Conservation (phyloP, 352 stramenopile species). For the Globisporangium echinulatum region DNA sequence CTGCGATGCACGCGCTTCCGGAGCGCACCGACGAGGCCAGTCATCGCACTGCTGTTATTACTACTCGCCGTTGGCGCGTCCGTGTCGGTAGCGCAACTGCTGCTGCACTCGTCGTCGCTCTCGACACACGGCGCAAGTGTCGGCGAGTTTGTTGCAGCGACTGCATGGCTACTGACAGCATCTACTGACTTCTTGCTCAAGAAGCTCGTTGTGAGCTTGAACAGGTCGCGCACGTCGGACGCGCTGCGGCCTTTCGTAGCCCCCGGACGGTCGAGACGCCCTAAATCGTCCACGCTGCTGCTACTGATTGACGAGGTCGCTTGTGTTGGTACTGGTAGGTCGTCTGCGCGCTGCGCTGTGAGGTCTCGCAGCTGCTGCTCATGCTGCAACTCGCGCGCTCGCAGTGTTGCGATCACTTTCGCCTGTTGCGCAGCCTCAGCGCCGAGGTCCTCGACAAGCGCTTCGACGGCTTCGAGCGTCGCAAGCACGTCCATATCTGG, state of each 20-base stretch:
- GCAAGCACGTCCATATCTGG: constrained; percentile 19
- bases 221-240: constrained; percentile 40
- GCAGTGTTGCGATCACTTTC: constrained; percentile 29
- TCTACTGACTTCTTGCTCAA: constrained; percentile 14
- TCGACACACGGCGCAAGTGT: constrained; percentile 8
- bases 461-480: constrained; percentile 26
- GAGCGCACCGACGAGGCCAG: constrained; percentile 17
- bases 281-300: constrained; percentile 11
- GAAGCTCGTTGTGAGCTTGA: constrained; percentile 30
- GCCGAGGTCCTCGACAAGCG: constrained; percentile 50
- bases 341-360: constrained; percentile 13
- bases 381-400: constrained; percentile 19
- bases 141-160: constrained; percentile 1
- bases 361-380: constrained; percentile 28
- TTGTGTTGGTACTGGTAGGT: constrained; percentile 11
- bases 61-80: background rate
- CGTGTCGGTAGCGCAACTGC: background rate
- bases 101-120: background rate
- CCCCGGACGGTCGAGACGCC: constrained; percentile 13
- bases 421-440: constrained; percentile 41
- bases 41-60: constrained; percentile 8
- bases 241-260: constrained; percentile 25
- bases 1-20: constrained; percentile 27
- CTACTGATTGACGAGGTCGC: constrained; percentile 6
- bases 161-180: background rate